phyloP scores from a whole-genome alignment of 1,284 basidiomycete species.

The Papiliotrema nemorosa region DNA sequence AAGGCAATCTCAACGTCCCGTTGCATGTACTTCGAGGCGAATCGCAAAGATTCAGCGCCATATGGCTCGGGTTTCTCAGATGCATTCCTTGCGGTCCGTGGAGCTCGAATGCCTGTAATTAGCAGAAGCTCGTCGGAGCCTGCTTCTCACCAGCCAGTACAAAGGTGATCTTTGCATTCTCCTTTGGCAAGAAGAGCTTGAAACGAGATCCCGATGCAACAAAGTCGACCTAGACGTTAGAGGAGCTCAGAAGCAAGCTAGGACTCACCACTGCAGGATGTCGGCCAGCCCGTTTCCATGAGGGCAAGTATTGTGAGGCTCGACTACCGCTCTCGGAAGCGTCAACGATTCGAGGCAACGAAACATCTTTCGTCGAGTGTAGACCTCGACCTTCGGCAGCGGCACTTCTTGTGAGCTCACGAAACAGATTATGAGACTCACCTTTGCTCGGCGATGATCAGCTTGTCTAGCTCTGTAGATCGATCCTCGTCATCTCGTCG shows the following conservation, averaged over 20 bases:
- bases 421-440: constrained; percentile 50
- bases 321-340: constrained; percentile 79
- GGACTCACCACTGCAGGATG: constrained; percentile 65
- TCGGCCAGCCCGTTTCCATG: constrained; percentile 84
- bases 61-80: constrained; percentile 87
- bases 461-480: constrained; percentile 87
- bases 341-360: constrained; percentile 68
- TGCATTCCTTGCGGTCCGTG: constrained; percentile 71
- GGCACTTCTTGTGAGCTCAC: constrained; percentile 56
- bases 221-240: constrained; percentile 62
- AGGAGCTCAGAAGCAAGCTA: neutral
- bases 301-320: constrained; percentile 78
- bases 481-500: constrained; percentile 92
- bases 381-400: constrained; percentile 75
- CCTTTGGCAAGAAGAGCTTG: constrained; percentile 87
- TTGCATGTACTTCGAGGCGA: constrained; percentile 81
- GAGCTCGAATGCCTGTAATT: constrained; percentile 69
- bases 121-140: neutral
- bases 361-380: constrained; percentile 85
- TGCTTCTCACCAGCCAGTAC: constrained; percentile 68
- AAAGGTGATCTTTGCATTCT: constrained; percentile 84
- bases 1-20: constrained; percentile 90
- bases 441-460: constrained; percentile 90
- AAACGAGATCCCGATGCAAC: constrained; percentile 89
- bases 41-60: constrained; percentile 78